Evolutionary conservation across 352 stramenopile genomes (phyloP).

Genomic region (Pythium myriotylum): DNA sequence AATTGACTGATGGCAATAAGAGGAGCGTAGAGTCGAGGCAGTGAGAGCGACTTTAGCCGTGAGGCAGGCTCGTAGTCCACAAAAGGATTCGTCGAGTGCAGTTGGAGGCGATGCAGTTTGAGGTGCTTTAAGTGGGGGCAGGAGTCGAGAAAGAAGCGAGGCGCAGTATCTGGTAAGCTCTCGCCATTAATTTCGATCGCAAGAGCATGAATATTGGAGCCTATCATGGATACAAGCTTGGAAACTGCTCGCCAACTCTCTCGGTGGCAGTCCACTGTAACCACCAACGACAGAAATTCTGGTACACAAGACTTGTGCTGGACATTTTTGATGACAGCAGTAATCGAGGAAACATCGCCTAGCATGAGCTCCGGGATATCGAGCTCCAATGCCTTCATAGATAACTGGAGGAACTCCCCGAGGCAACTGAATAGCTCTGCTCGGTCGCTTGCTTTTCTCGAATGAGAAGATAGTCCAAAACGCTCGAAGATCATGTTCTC

Average conservation of each 20-base stretch:
- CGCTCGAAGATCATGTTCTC: neutral
- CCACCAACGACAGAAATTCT: neutral
- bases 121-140: slow-evolving; percentile 6
- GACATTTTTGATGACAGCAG: neutral
- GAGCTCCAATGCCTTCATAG: slow-evolving; percentile 3
- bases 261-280: slow-evolving; percentile 12
- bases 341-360: neutral
- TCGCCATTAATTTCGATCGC: slow-evolving; percentile 17
- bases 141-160: neutral
- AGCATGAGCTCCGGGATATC: slow-evolving; percentile 7
- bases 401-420: slow-evolving; percentile 1
- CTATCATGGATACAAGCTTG: slow-evolving; percentile 6
- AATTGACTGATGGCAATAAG: neutral
- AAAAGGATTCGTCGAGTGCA: slow-evolving; percentile 4
- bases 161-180: neutral
- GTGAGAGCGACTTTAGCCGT: neutral
- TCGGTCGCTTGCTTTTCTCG: neutral
- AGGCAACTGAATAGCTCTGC: slow-evolving; percentile 1
- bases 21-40: slow-evolving; percentile 7
- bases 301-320: neutral
- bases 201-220: slow-evolving; percentile 1
- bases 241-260: slow-evolving; percentile 5
- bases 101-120: slow-evolving; percentile 5
- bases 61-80: neutral
- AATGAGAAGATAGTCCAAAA: slow-evolving; percentile 4